Percentiles rank a stretch among this genome's conserved stretches.
These are phyloP conservation scores for Silene coronaria DNA, from an alignment of 179 eudicot genomes.

Conservation along the genomic window DNA sequence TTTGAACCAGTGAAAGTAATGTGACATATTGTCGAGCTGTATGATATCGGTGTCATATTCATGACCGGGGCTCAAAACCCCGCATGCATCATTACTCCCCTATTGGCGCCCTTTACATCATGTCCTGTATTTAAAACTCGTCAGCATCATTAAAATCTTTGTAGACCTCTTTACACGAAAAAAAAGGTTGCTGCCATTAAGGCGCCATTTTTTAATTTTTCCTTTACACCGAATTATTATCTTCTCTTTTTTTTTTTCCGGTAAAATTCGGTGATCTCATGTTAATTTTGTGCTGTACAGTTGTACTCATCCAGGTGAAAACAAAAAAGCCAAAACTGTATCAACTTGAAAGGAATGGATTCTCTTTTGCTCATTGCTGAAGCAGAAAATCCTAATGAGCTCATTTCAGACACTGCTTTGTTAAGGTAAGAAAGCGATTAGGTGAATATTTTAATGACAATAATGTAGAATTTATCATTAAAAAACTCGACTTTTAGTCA, in stretches of 20 bases:
- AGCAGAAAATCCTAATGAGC: not conserved
- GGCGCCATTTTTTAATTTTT: too few species aligned
- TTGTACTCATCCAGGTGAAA: not conserved
- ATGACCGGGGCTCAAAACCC: not conserved
- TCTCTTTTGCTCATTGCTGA: not conserved
- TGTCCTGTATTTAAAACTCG: not conserved
- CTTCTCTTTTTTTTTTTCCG: too few species aligned
- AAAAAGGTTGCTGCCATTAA: too few species aligned
- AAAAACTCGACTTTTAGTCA: slow-evolving; percentile 9
- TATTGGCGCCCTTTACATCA: too few species aligned
- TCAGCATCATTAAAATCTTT: not conserved
- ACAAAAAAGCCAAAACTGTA: not conserved
- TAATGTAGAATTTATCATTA: not conserved
- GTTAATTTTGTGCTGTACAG: not conserved
- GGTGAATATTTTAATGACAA: slow-evolving; percentile 4
- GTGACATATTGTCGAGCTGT: not conserved
- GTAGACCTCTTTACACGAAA: not conserved
- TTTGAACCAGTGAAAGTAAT: not conserved
- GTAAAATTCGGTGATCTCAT: not conserved
- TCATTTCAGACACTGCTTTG: not conserved
- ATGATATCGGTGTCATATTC: not conserved
- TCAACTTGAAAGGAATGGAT: not conserved
- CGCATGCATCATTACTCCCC: not conserved
- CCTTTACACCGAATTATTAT: too few species aligned
- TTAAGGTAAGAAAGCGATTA: not conserved